A percentile compares a stretch with the other conserved stretches of the same genome.
These are phyloP conservation scores for Diaporthe sp. DNA, from an alignment of 2,329 filamentous ascomycete genomes.

Conservation along the genomic window DNA sequence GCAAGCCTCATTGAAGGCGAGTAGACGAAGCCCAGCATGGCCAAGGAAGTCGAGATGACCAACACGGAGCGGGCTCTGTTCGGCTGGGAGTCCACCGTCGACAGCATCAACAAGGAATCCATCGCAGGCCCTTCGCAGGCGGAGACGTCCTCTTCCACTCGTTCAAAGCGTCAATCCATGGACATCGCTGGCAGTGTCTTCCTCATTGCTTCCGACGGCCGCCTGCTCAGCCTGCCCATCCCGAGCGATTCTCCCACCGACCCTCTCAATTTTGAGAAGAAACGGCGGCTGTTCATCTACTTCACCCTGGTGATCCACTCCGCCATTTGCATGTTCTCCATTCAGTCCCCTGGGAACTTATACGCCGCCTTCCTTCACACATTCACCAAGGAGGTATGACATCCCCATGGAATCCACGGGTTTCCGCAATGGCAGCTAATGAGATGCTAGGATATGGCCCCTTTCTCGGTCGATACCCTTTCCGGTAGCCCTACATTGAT, in stretches of 20 bases:
- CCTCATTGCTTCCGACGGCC: constrained; percentile 46
- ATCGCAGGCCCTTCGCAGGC: constrained; percentile 25
- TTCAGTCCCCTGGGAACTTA: constrained; percentile 40
- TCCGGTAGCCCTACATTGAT: constrained; percentile 44
- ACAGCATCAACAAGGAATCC: constrained; percentile 17
- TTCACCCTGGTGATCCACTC: constrained; percentile 37
- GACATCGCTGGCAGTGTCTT: constrained; percentile 43
- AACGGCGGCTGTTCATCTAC: constrained; percentile 37
- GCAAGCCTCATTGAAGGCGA: constrained; percentile 14
- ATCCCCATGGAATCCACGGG: accelerated
- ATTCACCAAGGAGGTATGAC: constrained; percentile 38
- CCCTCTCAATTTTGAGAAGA: constrained; percentile 43
- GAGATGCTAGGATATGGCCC: constrained; percentile 38
- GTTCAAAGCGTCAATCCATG: constrained; percentile 32
- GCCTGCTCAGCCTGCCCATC: constrained; percentile 45
- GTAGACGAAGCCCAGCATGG: constrained; percentile 12
- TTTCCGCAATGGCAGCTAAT: not conserved
- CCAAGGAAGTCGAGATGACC: constrained; percentile 22
- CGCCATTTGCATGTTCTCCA: constrained; percentile 38
- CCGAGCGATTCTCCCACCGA: constrained; percentile 44
- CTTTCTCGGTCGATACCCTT: constrained; percentile 42
- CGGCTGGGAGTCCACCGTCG: constrained; percentile 11
- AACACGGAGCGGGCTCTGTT: constrained; percentile 27
- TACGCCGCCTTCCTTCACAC: constrained; percentile 36
- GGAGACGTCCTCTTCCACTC: constrained; percentile 21